Evolutionary conservation across 352 stramenopile species (phyloP).

Genomic region (Phytophthora brassicae): DNA sequence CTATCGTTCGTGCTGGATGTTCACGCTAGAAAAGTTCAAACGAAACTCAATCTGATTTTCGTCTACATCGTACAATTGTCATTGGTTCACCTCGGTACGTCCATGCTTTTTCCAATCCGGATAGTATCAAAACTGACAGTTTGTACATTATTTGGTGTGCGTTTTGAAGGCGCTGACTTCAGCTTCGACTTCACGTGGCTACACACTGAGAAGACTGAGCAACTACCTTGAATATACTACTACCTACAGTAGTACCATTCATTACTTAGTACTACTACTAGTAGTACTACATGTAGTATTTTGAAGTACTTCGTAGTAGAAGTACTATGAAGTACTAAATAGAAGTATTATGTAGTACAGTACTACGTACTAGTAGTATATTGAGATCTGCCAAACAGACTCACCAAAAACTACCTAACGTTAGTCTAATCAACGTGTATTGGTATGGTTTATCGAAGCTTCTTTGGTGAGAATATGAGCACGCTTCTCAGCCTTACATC

Average conservation of each 20-base stretch:
- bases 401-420: not conserved
- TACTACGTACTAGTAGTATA: too few relatives aligned
- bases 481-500: slow-evolving; percentile 52
- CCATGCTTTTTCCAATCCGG: not conserved
- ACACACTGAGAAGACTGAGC: not conserved
- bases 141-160: not conserved
- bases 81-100: slow-evolving; percentile 26
- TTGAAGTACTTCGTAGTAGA: too few relatives aligned
- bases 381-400: too few relatives aligned
- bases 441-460: slow-evolving; percentile 28
- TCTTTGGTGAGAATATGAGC: slow-evolving; percentile 14
- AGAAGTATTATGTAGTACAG: too few relatives aligned
- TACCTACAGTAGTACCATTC: too few relatives aligned
- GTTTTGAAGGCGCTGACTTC: slow-evolving; percentile 23
- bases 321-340: too few relatives aligned
- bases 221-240: too few relatives aligned
- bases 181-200: slow-evolving; percentile 31
- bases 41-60: slow-evolving; percentile 35
- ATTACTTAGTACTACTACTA: too few relatives aligned
- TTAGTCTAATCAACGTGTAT: slow-evolving; percentile 28
- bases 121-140: not conserved
- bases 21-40: slow-evolving; percentile 24
- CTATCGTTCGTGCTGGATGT: slow-evolving; percentile 38
- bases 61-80: slow-evolving; percentile 40
- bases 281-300: too few relatives aligned